Evolutionary conservation across 495 filamentous ascomycete genomes (phyloP).

Genomic region (Neurospora sp.): DNA sequence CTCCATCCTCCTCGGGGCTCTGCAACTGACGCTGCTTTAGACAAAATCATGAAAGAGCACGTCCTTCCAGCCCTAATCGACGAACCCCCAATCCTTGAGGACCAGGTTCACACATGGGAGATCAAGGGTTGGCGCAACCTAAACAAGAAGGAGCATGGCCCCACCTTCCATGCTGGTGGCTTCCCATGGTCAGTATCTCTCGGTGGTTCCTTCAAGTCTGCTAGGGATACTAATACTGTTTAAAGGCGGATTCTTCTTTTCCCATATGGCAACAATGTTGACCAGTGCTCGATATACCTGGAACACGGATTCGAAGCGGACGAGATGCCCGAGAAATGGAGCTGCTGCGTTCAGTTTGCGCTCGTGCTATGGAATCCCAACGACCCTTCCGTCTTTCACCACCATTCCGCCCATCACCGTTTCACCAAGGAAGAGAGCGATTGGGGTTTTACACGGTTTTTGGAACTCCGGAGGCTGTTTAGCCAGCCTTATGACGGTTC

Average conservation of each 20-base stretch:
- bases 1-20: neutral
- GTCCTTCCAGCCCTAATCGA: slow-evolving; percentile 53
- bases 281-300: slow-evolving; percentile 88
- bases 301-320: slow-evolving; percentile 74
- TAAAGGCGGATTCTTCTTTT: slow-evolving; percentile 87
- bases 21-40: slow-evolving; percentile 36
- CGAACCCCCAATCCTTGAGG: slow-evolving; percentile 63
- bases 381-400: slow-evolving; percentile 65
- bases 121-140: slow-evolving; percentile 70
- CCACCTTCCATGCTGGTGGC: slow-evolving; percentile 74
- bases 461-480: slow-evolving; percentile 75
- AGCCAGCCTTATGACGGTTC: slow-evolving; percentile 46
- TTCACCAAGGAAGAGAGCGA: slow-evolving; percentile 96
- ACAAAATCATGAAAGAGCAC: slow-evolving; percentile 71
- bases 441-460: slow-evolving; percentile 95
- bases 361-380: slow-evolving; percentile 90
- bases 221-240: slow-evolving; percentile 12
- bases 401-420: slow-evolving; percentile 68
- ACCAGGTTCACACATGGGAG: slow-evolving; percentile 70
- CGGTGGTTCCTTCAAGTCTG: neutral
- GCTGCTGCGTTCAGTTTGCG: slow-evolving; percentile 91
- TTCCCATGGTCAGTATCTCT: slow-evolving; percentile 63
- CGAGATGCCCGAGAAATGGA: slow-evolving; percentile 71
- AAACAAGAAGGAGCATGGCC: slow-evolving; percentile 72
- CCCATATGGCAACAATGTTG: slow-evolving; percentile 84